Evolutionary conservation across 2,329 filamentous ascomycete genomes (phyloP), one percentile per base, ranked within the genome.

Genomic region (Bipolaris sorokiniana): DNA sequence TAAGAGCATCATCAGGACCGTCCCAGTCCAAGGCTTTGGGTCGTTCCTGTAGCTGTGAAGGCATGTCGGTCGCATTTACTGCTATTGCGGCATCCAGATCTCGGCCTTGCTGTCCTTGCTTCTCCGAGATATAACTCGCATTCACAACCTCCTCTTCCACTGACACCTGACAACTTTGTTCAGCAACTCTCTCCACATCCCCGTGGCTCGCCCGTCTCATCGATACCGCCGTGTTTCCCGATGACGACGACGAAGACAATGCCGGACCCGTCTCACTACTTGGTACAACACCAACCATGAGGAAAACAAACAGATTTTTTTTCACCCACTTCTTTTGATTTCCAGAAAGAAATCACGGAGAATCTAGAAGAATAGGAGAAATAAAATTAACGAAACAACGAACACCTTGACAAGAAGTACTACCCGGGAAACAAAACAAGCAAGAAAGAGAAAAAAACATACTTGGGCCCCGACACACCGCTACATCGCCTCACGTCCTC

Each of bases 1-100:
- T 65, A 2, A 62, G 51, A 40, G 58, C 38, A 36, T 62, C 57
- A 6, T 55, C 53, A 5, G 55, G 38, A 3, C 54, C 44, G 11
- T 60, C 59, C 61, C 54, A 65, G 16, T 64, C 60, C 7, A 65
- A 42, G 7, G 37, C 11, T 1, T 20, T 40, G 16, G 55, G 60
- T 7, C 38, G 55, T 16, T 51, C 54, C 20, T 52, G 51, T 10
- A 44, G 28, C 37, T 47, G 31, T 34, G 44, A 31, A 37, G 48
- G 40, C 37, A 33, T 2, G 20, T 42, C 36, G 7, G 9, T 9
- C 15, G 54, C 10, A 13, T 31, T 31, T 3, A 11, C 28, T 23
- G 18, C 31, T 45, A 38, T 10, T 40, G 49, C 34, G 9, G 23
- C 11, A 28, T 40, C 48, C 38, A 44, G 36, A 11, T 9, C 18